Percentiles rank a stretch among this genome's conserved stretches.
Conservation (phyloP, 768 basidiomycete species). For the Amanita fuliginea region DNA sequence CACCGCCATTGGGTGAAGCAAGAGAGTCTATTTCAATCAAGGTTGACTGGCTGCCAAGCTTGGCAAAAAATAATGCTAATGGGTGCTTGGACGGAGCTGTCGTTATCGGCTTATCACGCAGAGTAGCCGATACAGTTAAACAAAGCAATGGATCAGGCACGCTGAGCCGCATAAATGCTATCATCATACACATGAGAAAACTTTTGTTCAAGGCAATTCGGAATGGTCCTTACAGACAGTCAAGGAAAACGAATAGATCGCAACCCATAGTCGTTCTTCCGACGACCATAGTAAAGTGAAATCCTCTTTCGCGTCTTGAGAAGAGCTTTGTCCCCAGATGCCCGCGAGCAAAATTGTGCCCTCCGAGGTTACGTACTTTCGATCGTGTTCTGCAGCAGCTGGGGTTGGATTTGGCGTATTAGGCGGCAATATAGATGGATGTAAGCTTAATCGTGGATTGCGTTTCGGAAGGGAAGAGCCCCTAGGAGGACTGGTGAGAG, state of each 20-base stretch:
- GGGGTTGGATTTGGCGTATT: slow-evolving; percentile 81
- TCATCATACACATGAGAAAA: slow-evolving; percentile 6
- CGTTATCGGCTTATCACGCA: slow-evolving; percentile 67
- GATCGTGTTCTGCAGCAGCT: slow-evolving; percentile 57
- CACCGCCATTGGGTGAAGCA: slow-evolving; percentile 16
- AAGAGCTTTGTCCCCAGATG: slow-evolving; percentile 60
- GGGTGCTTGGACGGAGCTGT: slow-evolving; percentile 32
- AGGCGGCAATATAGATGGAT: slow-evolving; percentile 68
- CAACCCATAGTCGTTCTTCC: slow-evolving; percentile 56
- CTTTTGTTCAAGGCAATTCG: not conserved
- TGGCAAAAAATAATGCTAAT: slow-evolving; percentile 26
- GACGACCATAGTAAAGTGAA: slow-evolving; percentile 63
- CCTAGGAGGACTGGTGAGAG: slow-evolving; percentile 41
- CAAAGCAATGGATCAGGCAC: slow-evolving; percentile 71
- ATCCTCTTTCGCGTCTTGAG: slow-evolving; percentile 36
- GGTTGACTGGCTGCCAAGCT: slow-evolving; percentile 22
- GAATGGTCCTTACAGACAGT: slow-evolving; percentile 56
- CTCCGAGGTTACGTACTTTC: slow-evolving; percentile 66
- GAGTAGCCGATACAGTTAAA: slow-evolving; percentile 74
- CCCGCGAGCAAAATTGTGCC: slow-evolving; percentile 62
- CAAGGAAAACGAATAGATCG: slow-evolving; percentile 67
- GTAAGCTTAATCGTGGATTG: slow-evolving; percentile 25
- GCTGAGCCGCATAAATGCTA: slow-evolving; percentile 66
- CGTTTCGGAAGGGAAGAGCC: slow-evolving; percentile 32
- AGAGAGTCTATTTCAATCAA: slow-evolving; percentile 24